phyloP scores from a whole-genome alignment of 176 grass and related monocot species.

The Cenchrus fungigraminus region DNA sequence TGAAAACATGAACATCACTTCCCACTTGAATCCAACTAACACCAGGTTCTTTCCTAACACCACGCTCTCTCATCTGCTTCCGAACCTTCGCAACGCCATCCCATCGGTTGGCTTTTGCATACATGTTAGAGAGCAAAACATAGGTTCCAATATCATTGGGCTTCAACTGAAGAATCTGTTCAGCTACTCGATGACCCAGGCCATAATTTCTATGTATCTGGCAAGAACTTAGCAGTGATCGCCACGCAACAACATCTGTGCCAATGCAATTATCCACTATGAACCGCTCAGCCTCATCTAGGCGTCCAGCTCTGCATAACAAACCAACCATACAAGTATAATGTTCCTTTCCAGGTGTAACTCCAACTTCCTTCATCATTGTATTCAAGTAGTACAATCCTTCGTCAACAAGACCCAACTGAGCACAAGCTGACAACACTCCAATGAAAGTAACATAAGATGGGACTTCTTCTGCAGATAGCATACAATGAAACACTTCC shows the following conservation, averaged over 20 bases:
- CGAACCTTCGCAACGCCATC: constrained; percentile 71
- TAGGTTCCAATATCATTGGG: constrained; percentile 79
- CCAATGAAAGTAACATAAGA: constrained; percentile 74
- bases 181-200: constrained; percentile 67
- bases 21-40: constrained; percentile 87
- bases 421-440: constrained; percentile 75
- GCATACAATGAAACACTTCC: constrained; percentile 59
- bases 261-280: constrained; percentile 58
- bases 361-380: constrained; percentile 69
- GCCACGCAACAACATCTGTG: constrained; percentile 74
- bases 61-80: constrained; percentile 69
- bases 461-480: constrained; percentile 50
- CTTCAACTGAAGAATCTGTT: constrained; percentile 68
- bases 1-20: constrained; percentile 62
- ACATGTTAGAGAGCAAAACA: constrained; percentile 86
- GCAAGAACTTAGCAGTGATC: constrained; percentile 70
- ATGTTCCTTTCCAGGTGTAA: constrained; percentile 71
- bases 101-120: constrained; percentile 83
- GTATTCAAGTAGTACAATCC: constrained; percentile 74
- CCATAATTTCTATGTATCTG: constrained; percentile 69
- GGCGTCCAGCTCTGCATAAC: constrained; percentile 63
- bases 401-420: constrained; percentile 73
- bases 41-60: constrained; percentile 76
- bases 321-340: constrained; percentile 81
- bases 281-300: constrained; percentile 71